phyloP scores from a whole-genome alignment of 768 basidiomycete species.

The Russula foetens region DNA sequence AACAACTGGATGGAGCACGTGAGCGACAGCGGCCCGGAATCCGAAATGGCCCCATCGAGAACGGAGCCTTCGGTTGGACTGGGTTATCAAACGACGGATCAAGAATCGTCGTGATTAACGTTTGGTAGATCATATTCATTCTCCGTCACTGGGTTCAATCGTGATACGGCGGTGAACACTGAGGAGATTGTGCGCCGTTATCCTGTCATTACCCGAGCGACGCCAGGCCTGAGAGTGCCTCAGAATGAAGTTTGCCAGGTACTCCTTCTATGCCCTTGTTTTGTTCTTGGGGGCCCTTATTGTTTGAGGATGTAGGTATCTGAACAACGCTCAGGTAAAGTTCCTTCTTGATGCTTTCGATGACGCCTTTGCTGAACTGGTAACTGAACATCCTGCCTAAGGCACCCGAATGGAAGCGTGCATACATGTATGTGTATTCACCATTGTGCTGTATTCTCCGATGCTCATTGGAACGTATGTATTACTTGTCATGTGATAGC shows the following conservation, averaged over 20 bases:
- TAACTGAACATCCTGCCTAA: background rate
- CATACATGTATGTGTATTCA: conserved; percentile 16
- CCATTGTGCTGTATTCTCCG: background rate
- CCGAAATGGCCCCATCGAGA: background rate
- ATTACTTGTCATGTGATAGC: conserved; percentile 8
- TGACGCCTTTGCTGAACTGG: background rate
- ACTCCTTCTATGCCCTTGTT: background rate
- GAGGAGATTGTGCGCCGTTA: background rate
- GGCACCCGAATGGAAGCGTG: conserved; percentile 21
- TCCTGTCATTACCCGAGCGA: background rate
- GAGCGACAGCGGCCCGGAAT: no score
- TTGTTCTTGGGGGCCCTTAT: background rate
- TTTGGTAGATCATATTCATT: no score
- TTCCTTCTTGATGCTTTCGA: background rate
- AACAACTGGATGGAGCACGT: no score
- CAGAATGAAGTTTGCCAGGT: conserved; percentile 20
- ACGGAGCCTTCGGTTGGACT: no score
- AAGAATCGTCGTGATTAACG: no score
- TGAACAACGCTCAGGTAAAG: conserved; percentile 17
- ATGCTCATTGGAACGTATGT: background rate
- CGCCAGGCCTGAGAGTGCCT: background rate
- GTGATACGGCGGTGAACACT: background rate
- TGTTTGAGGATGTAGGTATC: conserved; percentile 6
- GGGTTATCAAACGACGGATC: background rate
- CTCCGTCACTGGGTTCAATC: background rate